phyloP scores from a whole-genome alignment of 805 yeast genomes.

The Scheffersomyces lignosus region DNA sequence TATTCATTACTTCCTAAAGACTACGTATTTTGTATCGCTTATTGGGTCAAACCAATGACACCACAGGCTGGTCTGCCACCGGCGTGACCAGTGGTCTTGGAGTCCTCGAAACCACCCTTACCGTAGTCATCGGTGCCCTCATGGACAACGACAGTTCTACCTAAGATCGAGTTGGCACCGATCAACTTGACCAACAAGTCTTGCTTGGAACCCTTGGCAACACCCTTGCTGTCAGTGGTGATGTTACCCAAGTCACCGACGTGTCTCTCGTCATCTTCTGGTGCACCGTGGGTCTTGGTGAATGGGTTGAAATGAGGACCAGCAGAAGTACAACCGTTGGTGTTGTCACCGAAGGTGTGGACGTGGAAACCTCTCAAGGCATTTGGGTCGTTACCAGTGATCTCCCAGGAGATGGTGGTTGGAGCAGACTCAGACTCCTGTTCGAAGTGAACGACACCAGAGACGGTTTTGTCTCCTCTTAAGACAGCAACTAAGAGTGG shows the following conservation, averaged over 20 bases:
- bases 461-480: slow-evolving; percentile 90
- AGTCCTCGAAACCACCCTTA: slow-evolving; percentile 88
- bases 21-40: slow-evolving; percentile 10
- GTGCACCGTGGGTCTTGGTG: slow-evolving; percentile 87
- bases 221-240: slow-evolving; percentile 81
- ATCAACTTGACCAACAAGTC: slow-evolving; percentile 77
- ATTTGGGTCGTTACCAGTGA: slow-evolving; percentile 83
- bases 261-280: slow-evolving; percentile 77
- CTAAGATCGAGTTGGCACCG: slow-evolving; percentile 86
- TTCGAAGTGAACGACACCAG: slow-evolving; percentile 85
- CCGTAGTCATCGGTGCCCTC: slow-evolving; percentile 93
- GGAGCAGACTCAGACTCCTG: slow-evolving; percentile 79
- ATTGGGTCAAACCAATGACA: slow-evolving; percentile 77
- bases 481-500: slow-evolving; percentile 82
- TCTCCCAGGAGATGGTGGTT: slow-evolving; percentile 85
- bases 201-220: slow-evolving; percentile 85
- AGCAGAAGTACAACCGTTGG: slow-evolving; percentile 98
- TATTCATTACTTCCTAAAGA: too few relatives aligned
- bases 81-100: slow-evolving; percentile 94
- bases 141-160: slow-evolving; percentile 95
- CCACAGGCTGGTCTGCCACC: slow-evolving; percentile 99
- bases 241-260: slow-evolving; percentile 98
- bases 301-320: slow-evolving; percentile 97
- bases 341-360: slow-evolving; percentile 97
- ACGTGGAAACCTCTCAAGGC: slow-evolving; percentile 96